phyloP scores from a whole-genome alignment of 2,329 filamentous ascomycete species.

The Cladosporium sphaerospermum region DNA sequence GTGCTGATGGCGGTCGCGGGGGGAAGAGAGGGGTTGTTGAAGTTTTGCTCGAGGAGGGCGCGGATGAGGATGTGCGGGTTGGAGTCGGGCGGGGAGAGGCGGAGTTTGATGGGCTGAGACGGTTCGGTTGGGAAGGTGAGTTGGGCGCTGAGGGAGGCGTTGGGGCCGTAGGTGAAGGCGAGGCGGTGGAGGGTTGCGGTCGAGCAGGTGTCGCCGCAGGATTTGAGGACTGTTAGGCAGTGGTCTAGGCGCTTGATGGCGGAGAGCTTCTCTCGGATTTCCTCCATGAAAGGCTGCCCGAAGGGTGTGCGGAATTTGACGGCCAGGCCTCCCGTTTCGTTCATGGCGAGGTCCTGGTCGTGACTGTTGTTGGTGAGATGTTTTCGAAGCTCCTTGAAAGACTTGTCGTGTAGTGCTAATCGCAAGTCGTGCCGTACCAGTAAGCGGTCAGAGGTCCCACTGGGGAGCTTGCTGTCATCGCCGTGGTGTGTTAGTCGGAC shows the following conservation, averaged over 20 bases:
- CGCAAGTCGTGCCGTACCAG: constrained; percentile 36
- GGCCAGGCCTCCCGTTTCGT: constrained; percentile 56
- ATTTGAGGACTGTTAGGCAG: constrained; percentile 61
- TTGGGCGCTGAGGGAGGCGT: constrained; percentile 16
- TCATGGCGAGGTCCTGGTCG: constrained; percentile 59
- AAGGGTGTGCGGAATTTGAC: constrained; percentile 55
- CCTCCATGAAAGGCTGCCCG: constrained; percentile 53
- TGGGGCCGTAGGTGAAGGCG: constrained; percentile 58
- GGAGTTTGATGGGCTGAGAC: constrained; percentile 49
- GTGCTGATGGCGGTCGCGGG: constrained; percentile 47
- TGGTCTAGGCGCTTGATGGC: constrained; percentile 65
- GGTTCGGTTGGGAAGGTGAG: constrained; percentile 23
- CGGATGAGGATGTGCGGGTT: constrained; percentile 27
- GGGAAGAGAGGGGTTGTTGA: constrained; percentile 47
- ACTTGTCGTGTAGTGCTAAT: constrained; percentile 30
- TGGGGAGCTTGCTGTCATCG: constrained; percentile 3
- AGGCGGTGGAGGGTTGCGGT: constrained; percentile 57
- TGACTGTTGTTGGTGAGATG: constrained; percentile 28
- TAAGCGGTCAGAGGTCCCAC: background rate
- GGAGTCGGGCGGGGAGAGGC: constrained; percentile 44
- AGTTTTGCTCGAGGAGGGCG: constrained; percentile 25
- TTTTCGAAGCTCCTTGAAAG: constrained; percentile 33
- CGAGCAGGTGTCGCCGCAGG: constrained; percentile 52
- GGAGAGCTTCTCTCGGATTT: constrained; percentile 55
- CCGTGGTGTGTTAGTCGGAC: constrained; percentile 22